phyloP scores from a whole-genome alignment of 176 grass and related monocot genomes.

The Ensete ventricosum region DNA sequence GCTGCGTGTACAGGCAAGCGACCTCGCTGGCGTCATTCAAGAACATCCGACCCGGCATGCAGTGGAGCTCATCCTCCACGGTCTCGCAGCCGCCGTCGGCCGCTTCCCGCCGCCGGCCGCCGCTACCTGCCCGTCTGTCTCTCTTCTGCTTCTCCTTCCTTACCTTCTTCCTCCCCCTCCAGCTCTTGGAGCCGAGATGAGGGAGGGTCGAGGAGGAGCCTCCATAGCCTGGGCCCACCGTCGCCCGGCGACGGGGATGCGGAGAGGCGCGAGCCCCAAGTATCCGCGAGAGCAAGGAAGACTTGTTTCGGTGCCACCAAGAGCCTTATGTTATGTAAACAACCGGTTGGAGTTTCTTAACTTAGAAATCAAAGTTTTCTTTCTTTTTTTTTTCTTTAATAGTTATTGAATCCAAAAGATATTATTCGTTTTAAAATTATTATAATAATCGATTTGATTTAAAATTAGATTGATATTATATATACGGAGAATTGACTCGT shows the following conservation, averaged over 20 bases:
- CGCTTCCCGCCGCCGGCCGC: background rate
- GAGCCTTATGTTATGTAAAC: background rate
- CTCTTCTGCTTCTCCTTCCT: conserved; percentile 6
- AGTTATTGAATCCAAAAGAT: no score
- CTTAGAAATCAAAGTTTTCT: no score
- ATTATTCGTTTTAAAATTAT: no score
- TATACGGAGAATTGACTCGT: no score
- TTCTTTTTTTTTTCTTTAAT: no score
- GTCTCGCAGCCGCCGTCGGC: conserved; percentile 1
- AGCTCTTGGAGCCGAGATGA: conserved; percentile 23
- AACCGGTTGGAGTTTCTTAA: no score
- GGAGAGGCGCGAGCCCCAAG: background rate
- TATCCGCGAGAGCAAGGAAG: background rate
- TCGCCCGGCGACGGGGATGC: background rate
- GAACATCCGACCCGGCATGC: conserved; percentile 6
- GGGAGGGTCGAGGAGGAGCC: background rate
- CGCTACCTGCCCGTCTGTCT: background rate
- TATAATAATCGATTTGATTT: no score
- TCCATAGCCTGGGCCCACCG: background rate
- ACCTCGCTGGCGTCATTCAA: conserved; percentile 1
- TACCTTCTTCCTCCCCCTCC: conserved; percentile 29
- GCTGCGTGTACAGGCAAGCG: conserved; percentile 18
- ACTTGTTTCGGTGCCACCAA: background rate
- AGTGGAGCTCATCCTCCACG: background rate
- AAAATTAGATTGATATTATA: no score